A percentile compares a stretch with the other conserved stretches of the same genome.
phyloP scores from a whole-genome alignment of 2,329 filamentous ascomycete genomes.

The Ophioceras dolichostomum region DNA sequence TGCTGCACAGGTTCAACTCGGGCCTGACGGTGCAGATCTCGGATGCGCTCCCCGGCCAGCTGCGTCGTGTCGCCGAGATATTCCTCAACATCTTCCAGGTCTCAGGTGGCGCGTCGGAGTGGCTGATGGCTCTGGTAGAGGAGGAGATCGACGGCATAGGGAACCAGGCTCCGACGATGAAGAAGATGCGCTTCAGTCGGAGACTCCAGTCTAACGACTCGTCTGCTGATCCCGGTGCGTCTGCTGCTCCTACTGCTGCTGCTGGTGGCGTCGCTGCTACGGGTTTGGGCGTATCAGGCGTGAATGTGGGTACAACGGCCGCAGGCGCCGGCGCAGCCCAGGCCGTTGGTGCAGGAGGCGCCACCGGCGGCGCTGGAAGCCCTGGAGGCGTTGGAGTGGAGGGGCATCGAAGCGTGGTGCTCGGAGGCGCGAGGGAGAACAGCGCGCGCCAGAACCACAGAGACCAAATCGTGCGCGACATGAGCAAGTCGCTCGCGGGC shows the following conservation, averaged over 20 bases:
- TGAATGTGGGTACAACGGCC: too few species aligned
- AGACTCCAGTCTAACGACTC: slow-evolving; percentile 61
- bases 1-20: slow-evolving; percentile 74
- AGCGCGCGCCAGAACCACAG: too few species aligned
- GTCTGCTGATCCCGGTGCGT: slow-evolving; percentile 27
- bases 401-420: too few species aligned
- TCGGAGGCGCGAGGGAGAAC: too few species aligned
- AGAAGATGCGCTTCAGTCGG: slow-evolving; percentile 59
- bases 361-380: background rate
- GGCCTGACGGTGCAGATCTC: slow-evolving; percentile 79
- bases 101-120: slow-evolving; percentile 70
- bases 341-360: too few species aligned
- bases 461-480: slow-evolving; percentile 63
- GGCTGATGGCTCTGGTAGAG: slow-evolving; percentile 87
- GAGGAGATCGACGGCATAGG: slow-evolving; percentile 93
- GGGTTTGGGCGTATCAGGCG: too few species aligned
- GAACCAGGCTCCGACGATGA: slow-evolving; percentile 66
- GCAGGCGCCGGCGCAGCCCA: too few species aligned
- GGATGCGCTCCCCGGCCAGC: slow-evolving; percentile 61
- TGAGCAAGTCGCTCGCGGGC: slow-evolving; percentile 66
- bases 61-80: slow-evolving; percentile 72
- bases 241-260: too few species aligned
- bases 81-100: slow-evolving; percentile 94
- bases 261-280: too few species aligned
- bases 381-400: too few species aligned